Percentiles rank a stretch among this genome's conserved stretches.
phyloP scores from a whole-genome alignment of 352 stramenopile species.

The Globisporangium heterothallicum region DNA sequence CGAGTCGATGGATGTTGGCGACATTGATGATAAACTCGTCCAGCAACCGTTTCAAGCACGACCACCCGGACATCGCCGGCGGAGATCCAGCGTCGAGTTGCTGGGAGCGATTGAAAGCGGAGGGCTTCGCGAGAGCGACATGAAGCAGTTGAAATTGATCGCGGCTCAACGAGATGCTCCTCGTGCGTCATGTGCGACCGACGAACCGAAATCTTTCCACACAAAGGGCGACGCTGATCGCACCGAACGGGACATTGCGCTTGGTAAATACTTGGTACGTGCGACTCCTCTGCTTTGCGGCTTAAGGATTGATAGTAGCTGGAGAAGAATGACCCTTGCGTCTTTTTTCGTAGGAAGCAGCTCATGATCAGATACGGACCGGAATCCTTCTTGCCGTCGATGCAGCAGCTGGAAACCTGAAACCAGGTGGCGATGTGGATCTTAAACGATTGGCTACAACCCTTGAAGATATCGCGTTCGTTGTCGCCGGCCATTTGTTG shows the following conservation, averaged over 20 bases:
- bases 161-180: conserved; percentile 8
- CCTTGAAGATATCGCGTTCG: conserved; percentile 73
- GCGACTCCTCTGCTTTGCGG: background rate
- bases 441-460: conserved; percentile 34
- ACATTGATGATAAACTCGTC: conserved; percentile 1
- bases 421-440: conserved; percentile 22
- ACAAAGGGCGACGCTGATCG: conserved; percentile 34
- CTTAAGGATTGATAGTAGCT: background rate
- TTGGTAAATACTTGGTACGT: conserved; percentile 76
- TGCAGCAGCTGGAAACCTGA: conserved; percentile 22
- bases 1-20: conserved; percentile 19
- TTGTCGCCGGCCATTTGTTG: conserved; percentile 66
- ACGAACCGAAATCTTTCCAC: conserved; percentile 21
- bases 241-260: conserved; percentile 46
- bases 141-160: conserved; percentile 22
- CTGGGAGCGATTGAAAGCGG: conserved; percentile 57
- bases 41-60: conserved; percentile 7
- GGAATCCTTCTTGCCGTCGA: conserved; percentile 45
- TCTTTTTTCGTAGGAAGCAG: conserved; percentile 36
- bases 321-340: background rate
- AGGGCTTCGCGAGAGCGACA: conserved; percentile 29
- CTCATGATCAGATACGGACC: conserved; percentile 52
- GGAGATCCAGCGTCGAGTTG: conserved; percentile 63
- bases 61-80: conserved; percentile 20
- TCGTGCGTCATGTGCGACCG: conserved; percentile 9